A percentile compares a stretch with the other conserved stretches of the same genome.
phyloP scores from a whole-genome alignment of 2,329 filamentous ascomycete species.

The Cladosporium colombiae region DNA sequence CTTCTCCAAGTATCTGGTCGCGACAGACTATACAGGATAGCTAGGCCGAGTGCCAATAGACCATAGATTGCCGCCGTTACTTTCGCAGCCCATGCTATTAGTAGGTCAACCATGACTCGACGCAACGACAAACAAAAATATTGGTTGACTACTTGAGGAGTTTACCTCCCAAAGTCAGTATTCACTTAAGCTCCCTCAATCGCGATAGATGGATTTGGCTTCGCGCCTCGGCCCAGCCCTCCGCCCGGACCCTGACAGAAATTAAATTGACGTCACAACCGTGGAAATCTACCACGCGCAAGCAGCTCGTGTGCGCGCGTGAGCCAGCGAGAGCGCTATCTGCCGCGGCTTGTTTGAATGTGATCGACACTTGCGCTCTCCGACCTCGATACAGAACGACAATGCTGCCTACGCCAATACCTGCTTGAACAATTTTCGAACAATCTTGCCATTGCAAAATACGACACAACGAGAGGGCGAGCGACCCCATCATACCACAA shows the following conservation, averaged over 20 bases:
- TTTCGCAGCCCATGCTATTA: neutral
- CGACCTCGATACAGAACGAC: neutral
- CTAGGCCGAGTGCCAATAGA: neutral
- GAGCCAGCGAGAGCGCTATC: neutral
- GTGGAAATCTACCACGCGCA: neutral
- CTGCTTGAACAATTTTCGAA: neutral
- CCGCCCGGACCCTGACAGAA: neutral
- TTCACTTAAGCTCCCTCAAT: neutral
- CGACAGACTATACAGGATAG: neutral
- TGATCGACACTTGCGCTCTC: constrained; percentile 1
- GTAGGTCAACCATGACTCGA: neutral
- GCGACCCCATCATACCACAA: constrained; percentile 22
- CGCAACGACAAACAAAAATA: neutral
- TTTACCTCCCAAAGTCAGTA: too few species aligned
- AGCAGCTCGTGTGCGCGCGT: constrained; percentile 1
- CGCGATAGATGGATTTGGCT: neutral
- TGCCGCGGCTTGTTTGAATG: constrained; percentile 9
- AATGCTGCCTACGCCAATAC: neutral
- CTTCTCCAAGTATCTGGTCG: constrained; percentile 2
- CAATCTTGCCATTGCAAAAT: neutral
- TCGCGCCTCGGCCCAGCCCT: neutral
- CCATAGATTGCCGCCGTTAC: neutral
- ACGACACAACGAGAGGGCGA: neutral
- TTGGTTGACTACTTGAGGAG: too few species aligned
- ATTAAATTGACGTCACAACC: neutral